Evolutionary conservation across 2,329 filamentous ascomycete genomes (phyloP).

Genomic region (Thelonectria rubi): DNA sequence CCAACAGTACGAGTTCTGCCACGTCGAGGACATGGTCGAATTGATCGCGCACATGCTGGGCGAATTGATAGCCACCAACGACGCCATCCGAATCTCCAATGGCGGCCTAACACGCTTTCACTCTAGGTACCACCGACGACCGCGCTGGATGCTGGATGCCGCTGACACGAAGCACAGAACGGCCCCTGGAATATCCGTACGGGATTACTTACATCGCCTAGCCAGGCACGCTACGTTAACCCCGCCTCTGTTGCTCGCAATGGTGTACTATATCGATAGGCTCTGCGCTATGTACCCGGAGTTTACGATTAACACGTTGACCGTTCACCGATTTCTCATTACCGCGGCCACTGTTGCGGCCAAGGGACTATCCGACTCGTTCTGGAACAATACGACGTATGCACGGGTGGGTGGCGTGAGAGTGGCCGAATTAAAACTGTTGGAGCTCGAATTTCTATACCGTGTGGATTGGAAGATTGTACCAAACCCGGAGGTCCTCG

Average conservation of each 20-base stretch:
- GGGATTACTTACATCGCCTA: conserved; percentile 91
- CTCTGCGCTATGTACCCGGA: conserved; percentile 91
- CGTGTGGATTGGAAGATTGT: conserved; percentile 97
- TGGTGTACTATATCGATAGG: conserved; percentile 99
- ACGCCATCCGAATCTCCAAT: conserved; percentile 77
- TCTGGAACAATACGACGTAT: conserved; percentile 98
- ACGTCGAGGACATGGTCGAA: conserved; percentile 85
- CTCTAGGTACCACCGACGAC: conserved; percentile 70
- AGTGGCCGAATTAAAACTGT: conserved; percentile 84
- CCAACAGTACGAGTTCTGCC: conserved; percentile 80
- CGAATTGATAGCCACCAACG: conserved; percentile 93
- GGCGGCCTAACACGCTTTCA: conserved; percentile 94
- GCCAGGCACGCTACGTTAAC: conserved; percentile 94
- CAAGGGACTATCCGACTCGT: conserved; percentile 94
- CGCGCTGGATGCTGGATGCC: conserved; percentile 17
- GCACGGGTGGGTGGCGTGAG: conserved; percentile 93
- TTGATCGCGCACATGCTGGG: conserved; percentile 95
- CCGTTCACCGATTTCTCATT: conserved; percentile 96
- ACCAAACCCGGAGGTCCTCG: conserved; percentile 90
- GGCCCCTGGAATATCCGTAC: conserved; percentile 89
- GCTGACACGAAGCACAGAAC: conserved; percentile 54
- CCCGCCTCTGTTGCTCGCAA: conserved; percentile 92
- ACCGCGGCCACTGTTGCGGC: conserved; percentile 94
- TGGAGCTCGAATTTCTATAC: conserved; percentile 94
- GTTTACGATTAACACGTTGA: conserved; percentile 95